A percentile compares a stretch with the other conserved stretches of the same genome.
Conservation (phyloP, 495 filamentous ascomycete genomes). For the Echria macrotheca region DNA sequence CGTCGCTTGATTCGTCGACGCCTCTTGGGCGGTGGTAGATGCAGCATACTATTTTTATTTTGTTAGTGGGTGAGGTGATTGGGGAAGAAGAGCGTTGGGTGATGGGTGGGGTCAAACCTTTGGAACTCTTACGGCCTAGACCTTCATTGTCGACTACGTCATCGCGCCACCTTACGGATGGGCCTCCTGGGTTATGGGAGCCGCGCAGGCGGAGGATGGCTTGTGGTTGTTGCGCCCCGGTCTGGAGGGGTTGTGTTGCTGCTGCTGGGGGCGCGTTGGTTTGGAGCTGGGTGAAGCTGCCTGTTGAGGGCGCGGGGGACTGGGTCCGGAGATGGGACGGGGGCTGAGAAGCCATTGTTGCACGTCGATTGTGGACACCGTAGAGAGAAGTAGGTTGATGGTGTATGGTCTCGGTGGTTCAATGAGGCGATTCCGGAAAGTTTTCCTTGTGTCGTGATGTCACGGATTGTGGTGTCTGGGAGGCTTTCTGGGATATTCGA, state of each 20-base stretch:
- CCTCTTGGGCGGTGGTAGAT: conserved; percentile 87
- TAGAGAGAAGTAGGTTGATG: not conserved
- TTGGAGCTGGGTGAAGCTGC: conserved; percentile 18
- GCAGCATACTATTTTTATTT: conserved; percentile 70
- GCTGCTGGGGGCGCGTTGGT: conserved; percentile 2
- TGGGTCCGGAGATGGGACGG: conserved; percentile 15
- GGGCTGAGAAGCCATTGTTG: conserved; percentile 20
- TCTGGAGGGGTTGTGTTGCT: too few relatives aligned
- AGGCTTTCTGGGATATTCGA: not conserved
- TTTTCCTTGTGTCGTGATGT: too few relatives aligned
- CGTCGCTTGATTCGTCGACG: conserved; percentile 80
- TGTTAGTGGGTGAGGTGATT: conserved; percentile 1
- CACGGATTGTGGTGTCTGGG: not conserved
- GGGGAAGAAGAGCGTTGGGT: not conserved
- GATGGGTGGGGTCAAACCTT: conserved; percentile 54
- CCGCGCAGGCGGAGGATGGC: conserved; percentile 45
- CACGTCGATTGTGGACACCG: not conserved
- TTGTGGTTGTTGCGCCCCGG: conserved; percentile 25
- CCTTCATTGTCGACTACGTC: conserved; percentile 97
- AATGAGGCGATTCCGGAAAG: not conserved
- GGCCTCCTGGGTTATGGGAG: conserved; percentile 29
- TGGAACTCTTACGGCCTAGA: conserved; percentile 85
- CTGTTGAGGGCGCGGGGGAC: too few relatives aligned
- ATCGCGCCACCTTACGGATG: conserved; percentile 81
- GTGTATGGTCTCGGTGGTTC: not conserved